Base-by-base conservation (phyloP, 164 flowering plant genomes). In the Aristolochia californica region DNA sequence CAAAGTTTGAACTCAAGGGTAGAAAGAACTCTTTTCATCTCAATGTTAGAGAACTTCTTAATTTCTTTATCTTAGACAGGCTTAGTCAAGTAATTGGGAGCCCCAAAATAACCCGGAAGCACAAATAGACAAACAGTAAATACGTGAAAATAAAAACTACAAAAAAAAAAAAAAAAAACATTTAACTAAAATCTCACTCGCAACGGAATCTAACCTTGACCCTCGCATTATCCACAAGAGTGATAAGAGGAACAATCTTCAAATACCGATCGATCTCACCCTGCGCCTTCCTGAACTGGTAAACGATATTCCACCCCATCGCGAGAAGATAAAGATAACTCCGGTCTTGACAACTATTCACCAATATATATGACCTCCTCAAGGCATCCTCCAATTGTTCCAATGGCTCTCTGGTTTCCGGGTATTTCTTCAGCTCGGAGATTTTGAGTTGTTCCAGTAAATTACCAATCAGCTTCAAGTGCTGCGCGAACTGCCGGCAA, bases 251-350 rank as follows among this genome's bases (percentile, higher is more conserved):
- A 4, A 89, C 82, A 38, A 93, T 76, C 65, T 68, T 70, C 77
- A 93, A 72, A 65, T 89, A 89, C 22, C 83, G 84, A 58, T 93
- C 97, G 43, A 93, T 89, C 77, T 93, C 97, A 56, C 69, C 78
- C 66, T 90, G 99, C 11, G 96, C 95, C 71, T 69, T 84, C 66
- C 97, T 72, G 67, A 93, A 89, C 70, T 93, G 97, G 43, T 87
- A 90, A 7, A 93, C 97, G 63, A 93, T 82, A 64, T 87, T 87
- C 97, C 97, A 89, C 10, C 97, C 97, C 97, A 93, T 89, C 10
- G 97, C 96, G 59, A 89, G 69, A 71, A 93, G 65, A 67, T 89
- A 89, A 4, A 93, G 81, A 64, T 82, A 93, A 69, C 99, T 93
- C 59, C 84, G 64, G 55, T 93, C 99, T 67, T 87, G 97, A 57